A percentile compares a stretch with the other conserved stretches of the same genome.
Conservation (phyloP, 768 basidiomycete genomes). For the Collybia nuda region DNA sequence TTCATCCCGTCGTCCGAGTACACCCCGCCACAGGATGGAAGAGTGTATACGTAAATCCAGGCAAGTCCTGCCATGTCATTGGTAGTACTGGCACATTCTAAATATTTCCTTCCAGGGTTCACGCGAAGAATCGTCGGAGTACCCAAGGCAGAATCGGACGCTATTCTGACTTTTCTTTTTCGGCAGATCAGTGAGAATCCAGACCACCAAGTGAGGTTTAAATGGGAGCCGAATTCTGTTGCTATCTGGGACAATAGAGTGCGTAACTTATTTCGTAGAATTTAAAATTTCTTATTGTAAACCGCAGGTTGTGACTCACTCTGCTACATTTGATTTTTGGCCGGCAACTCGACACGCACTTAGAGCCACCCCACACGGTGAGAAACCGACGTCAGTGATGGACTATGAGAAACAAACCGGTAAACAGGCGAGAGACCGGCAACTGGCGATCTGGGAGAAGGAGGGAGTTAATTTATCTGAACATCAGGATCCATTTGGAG, state of each 20-base stretch:
- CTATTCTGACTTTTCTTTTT: constrained; percentile 69
- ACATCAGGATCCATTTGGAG: constrained; percentile 24
- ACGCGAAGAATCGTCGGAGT: constrained; percentile 77
- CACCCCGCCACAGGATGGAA: constrained; percentile 87
- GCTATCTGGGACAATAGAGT: constrained; percentile 91
- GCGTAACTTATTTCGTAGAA: constrained; percentile 18
- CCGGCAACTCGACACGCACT: constrained; percentile 75
- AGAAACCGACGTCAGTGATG: constrained; percentile 72
- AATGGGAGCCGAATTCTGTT: constrained; percentile 73
- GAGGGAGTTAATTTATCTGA: constrained; percentile 46
- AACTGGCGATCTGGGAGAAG: constrained; percentile 69
- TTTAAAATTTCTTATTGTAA: background rate
- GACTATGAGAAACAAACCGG: constrained; percentile 67
- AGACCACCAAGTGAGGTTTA: constrained; percentile 76
- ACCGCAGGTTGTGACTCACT: constrained; percentile 70
- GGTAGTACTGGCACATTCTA: background rate
- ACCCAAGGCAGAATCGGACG: constrained; percentile 81
- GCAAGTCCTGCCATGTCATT: constrained; percentile 22
- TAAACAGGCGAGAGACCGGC: constrained; percentile 70
- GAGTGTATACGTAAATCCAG: constrained; percentile 79
- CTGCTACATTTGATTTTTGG: constrained; percentile 84
- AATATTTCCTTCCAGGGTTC: constrained; percentile 49
- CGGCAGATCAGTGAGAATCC: constrained; percentile 67
- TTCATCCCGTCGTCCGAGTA: constrained; percentile 82
- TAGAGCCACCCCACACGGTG: constrained; percentile 80